phyloP scores from a whole-genome alignment of 2,329 filamentous ascomycete species.

The Sporothrix phasma region DNA sequence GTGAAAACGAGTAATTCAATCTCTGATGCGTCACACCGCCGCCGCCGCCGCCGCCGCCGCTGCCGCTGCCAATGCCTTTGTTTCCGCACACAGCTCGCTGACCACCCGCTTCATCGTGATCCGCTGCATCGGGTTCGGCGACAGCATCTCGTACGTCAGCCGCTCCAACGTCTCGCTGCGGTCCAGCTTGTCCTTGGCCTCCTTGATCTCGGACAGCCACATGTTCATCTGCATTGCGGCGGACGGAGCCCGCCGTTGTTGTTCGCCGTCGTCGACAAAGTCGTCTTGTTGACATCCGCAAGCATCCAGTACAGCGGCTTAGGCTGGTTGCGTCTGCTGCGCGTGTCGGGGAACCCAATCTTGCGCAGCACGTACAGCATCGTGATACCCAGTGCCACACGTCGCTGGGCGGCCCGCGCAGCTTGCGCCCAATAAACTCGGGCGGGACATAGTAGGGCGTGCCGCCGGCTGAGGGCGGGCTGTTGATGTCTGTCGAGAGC shows the following conservation, averaged over 20 bases:
- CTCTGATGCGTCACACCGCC: not conserved
- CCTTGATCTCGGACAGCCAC: constrained; percentile 45
- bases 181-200: constrained; percentile 38
- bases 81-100: constrained; percentile 33
- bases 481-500: constrained; percentile 39
- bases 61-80: too few species aligned
- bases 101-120: constrained; percentile 45
- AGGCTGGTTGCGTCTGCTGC: constrained; percentile 39
- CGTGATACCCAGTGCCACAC: constrained; percentile 50
- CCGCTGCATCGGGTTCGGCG: constrained; percentile 39
- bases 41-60: too few species aligned
- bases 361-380: constrained; percentile 51
- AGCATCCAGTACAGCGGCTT: constrained; percentile 49
- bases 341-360: constrained; percentile 45
- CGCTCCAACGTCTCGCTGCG: constrained; percentile 39
- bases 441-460: constrained; percentile 54
- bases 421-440: constrained; percentile 47
- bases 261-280: not conserved
- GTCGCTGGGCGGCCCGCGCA: constrained; percentile 45
- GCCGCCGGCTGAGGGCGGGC: constrained; percentile 41
- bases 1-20: not conserved
- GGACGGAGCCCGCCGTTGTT: constrained; percentile 16
- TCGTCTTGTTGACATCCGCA: constrained; percentile 38
- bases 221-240: constrained; percentile 45
- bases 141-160: constrained; percentile 45